Base-by-base conservation (phyloP, 768 basidiomycete genomes). In the Lentinus tigrinus region DNA sequence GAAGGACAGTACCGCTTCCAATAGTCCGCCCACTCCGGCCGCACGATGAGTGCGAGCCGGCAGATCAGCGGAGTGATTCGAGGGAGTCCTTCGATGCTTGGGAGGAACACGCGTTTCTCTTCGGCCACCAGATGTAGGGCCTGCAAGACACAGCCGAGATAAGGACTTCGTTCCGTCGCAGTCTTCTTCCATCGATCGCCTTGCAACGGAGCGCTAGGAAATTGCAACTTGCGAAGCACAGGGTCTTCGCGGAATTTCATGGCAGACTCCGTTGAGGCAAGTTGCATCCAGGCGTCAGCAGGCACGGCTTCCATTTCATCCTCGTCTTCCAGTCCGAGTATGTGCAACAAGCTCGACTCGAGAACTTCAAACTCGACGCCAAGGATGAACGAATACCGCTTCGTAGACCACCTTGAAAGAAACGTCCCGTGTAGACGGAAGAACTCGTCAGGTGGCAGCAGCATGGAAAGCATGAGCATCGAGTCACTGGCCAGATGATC, bases 11-110 rank as follows among this genome's bases (percentile, higher is more conserved):
- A 74, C 13, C 93, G 81, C 66, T 88, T 88, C 95, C 94, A 96
- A 68, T 95, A 95, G 72, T 97, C 93, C 6, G 84, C 84, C 95
- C 94, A 96, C 67, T 93, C 93, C 0, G 87, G 85, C 19, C 90
- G 83, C 16, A 91, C 80, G 14, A 82, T 74, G 23, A 80, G 67
- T 53, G 87, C 85, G 56, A 89, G 70, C 4, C 77, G 76, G 67
- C 87, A 88, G 28, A 91, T 79, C 28, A 90, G 63, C 8, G 85
- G 82, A 9, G 79, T 85, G 10, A 95, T 74, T 51, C 75, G 72
- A 40, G 80, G 65, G 37, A 95, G 74, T 2, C 80, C 79, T 42
- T 79, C 72, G 46, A 87, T 85, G 21, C 79, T 76, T 58, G 82
- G 75, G 13, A 83, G 71, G n/a, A 78, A 74, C 2, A 91, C 74